These are phyloP conservation scores for Mucor ambiguus DNA, from an alignment of 371 early-diverging fungal species.

Conservation along the genomic window DNA sequence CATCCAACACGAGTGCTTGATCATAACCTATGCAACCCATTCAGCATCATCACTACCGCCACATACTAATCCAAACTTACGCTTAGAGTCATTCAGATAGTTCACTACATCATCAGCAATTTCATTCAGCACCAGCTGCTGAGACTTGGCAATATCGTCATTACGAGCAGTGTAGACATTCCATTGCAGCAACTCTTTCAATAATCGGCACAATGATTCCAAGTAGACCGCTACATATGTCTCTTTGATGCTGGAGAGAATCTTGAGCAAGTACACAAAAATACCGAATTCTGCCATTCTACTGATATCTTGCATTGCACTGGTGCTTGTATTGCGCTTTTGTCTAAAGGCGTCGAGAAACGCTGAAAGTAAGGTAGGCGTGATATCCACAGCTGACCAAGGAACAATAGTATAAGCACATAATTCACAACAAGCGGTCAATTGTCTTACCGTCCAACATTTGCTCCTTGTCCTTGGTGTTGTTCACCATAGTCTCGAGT, in stretches of 20 bases:
- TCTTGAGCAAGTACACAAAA: conserved; percentile 29
- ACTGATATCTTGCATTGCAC: conserved; percentile 32
- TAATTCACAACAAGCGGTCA: neutral
- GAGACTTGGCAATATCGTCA: conserved; percentile 36
- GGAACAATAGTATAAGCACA: neutral
- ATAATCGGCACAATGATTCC: conserved; percentile 19
- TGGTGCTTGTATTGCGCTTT: conserved; percentile 29
- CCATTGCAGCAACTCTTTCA: conserved; percentile 31
- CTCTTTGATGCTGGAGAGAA: conserved; percentile 11
- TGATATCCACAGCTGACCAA: conserved; percentile 29
- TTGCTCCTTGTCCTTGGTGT: conserved; percentile 14
- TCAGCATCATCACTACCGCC: neutral
- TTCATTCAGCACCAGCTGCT: conserved; percentile 21
- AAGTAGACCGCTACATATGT: conserved; percentile 17
- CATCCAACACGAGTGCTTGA: conserved; percentile 32
- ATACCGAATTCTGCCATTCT: conserved; percentile 47
- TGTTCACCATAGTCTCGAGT: conserved; percentile 19
- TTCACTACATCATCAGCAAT: conserved; percentile 25
- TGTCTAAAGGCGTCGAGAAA: conserved; percentile 39
- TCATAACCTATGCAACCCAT: conserved; percentile 10
- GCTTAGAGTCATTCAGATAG: conserved; percentile 18
- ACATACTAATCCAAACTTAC: conserved; percentile 9
- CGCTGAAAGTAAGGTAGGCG: conserved; percentile 29
- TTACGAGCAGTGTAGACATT: conserved; percentile 41
- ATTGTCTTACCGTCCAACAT: conserved; percentile 32